Percentiles rank a stretch among this genome's conserved stretches.
These are phyloP conservation scores for Kurtzmaniella quercitrusa DNA, from an alignment of 1,139 yeast genomes.

Conservation along the genomic window DNA sequence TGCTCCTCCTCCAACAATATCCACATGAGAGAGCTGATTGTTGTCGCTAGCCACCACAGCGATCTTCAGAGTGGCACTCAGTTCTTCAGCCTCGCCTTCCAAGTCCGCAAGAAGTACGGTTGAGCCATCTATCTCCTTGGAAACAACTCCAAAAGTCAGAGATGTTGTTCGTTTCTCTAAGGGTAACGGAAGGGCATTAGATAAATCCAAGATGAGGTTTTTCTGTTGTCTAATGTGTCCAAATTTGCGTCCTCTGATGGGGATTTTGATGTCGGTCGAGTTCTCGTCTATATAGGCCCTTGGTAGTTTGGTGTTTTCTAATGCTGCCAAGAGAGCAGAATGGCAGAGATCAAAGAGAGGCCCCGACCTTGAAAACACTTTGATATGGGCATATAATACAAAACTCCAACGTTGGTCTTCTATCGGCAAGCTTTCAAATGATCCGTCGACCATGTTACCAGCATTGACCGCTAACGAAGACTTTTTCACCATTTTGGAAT, in stretches of 20 bases:
- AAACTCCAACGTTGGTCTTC: slow-evolving; percentile 45
- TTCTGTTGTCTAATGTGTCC: slow-evolving; percentile 41
- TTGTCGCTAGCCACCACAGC: slow-evolving; percentile 28
- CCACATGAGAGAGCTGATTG: slow-evolving; percentile 22
- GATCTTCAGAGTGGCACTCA: slow-evolving; percentile 39
- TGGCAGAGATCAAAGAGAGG: slow-evolving; percentile 79
- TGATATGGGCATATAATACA: slow-evolving; percentile 69
- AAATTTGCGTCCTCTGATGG: slow-evolving; percentile 48
- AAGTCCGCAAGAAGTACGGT: slow-evolving; percentile 59
- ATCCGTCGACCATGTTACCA: slow-evolving; percentile 48
- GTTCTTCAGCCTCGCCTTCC: slow-evolving; percentile 79
- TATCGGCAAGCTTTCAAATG: slow-evolving; percentile 23
- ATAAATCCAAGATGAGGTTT: slow-evolving; percentile 25
- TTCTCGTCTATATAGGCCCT: slow-evolving; percentile 58
- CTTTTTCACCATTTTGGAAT: slow-evolving; percentile 49
- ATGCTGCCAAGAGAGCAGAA: slow-evolving; percentile 62
- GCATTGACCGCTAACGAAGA: slow-evolving; percentile 43
- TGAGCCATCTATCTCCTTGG: slow-evolving; percentile 27
- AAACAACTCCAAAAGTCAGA: slow-evolving; percentile 64
- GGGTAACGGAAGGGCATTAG: slow-evolving; percentile 10
- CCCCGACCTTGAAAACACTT: slow-evolving; percentile 77
- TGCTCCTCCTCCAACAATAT: slow-evolving; percentile 39
- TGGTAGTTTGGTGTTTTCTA: slow-evolving; percentile 61
- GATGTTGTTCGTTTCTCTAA: slow-evolving; percentile 28
- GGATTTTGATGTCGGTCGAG: slow-evolving; percentile 46